Evolutionary conservation across 2,329 filamentous ascomycete species (phyloP).

Genomic region (Pestalotiopsis sp.): DNA sequence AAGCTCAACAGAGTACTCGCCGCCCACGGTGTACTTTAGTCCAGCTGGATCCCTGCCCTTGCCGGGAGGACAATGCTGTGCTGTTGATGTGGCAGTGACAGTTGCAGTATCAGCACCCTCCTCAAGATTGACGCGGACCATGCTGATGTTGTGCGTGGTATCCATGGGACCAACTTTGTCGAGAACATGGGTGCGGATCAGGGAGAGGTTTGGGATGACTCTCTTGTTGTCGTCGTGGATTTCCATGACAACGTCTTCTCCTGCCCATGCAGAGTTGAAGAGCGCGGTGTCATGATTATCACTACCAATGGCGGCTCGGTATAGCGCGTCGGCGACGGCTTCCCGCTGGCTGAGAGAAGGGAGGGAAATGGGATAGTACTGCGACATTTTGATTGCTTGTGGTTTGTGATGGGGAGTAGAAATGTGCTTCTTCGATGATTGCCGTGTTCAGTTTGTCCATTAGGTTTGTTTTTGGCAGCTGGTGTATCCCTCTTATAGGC

Average conservation of each 20-base stretch:
- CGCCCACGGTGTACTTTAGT: neutral
- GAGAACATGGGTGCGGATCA: neutral
- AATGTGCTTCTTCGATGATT: neutral
- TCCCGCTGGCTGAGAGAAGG: neutral
- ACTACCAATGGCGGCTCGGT: slow-evolving; percentile 1
- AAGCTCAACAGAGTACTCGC: neutral
- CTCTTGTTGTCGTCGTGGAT: slow-evolving; percentile 1
- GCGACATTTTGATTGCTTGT: neutral
- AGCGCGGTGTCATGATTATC: neutral
- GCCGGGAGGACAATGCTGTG: neutral
- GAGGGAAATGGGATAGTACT: neutral
- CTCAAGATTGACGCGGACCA: slow-evolving; percentile 2
- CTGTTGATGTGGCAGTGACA: neutral
- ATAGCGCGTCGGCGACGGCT: neutral
- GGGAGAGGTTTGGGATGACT: neutral
- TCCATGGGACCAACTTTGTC: slow-evolving; percentile 3
- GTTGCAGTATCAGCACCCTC: neutral
- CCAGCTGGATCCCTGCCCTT: neutral
- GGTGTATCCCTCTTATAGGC: neutral
- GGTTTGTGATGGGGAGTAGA: neutral
- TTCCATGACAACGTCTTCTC: slow-evolving; percentile 3
- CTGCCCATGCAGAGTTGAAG: neutral
- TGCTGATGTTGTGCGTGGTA: slow-evolving; percentile 1
- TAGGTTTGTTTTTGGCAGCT: neutral
- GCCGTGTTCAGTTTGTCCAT: neutral